Evolutionary conservation across 176 grass and related monocot species (phyloP), one percentile per base, ranked within the genome.

Genomic region (Ensete glaucum): DNA sequence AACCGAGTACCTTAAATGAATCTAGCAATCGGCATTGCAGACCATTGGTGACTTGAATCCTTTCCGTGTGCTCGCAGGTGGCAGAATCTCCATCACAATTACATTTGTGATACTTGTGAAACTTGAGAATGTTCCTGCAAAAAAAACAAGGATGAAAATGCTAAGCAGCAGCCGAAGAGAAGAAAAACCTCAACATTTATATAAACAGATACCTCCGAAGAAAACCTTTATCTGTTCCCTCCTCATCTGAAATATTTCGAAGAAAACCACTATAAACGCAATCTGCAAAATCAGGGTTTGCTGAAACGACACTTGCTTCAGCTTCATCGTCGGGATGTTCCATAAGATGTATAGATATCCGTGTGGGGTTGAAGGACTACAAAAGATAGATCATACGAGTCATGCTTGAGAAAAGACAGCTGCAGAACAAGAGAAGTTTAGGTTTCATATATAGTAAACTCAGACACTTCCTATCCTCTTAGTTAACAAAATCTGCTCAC

Each of bases 11-110:
- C 88, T 93, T 97, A 43, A 86, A 88, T 54, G 83, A 82, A 72
- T 59, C 78, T 21, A 84, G 86, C 64, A 97, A 81, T 81, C 93
- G 90, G 84, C 94, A 97, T 77, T 97, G 87, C 77, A 97, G 88
- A 58, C 90, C 94, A 78, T 97, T 97, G 52, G 82, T 64, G 74
- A 93, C 80, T 71, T 74, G 85, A 76, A 90, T 73, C 66, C 56
- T 80, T 79, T 89, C 83, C 77, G 93, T 87, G 34, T 75, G 71
- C 67, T 87, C 80, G 55, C 76, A 66, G 19, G 69, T 85, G 75
- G 78, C 67, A 57, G 74, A 91, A 78, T 81, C 60, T 24, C 89
- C 88, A 13, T 88, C 90, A 15, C 76, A 83, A 65, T 72, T 78
- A 55, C 69, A 43, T 3, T 6, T 5, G 34, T 34, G 34, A 34